Evolutionary conservation across 2,329 filamentous ascomycete species (phyloP).

Genomic region (Exophiala dermatitidis): DNA sequence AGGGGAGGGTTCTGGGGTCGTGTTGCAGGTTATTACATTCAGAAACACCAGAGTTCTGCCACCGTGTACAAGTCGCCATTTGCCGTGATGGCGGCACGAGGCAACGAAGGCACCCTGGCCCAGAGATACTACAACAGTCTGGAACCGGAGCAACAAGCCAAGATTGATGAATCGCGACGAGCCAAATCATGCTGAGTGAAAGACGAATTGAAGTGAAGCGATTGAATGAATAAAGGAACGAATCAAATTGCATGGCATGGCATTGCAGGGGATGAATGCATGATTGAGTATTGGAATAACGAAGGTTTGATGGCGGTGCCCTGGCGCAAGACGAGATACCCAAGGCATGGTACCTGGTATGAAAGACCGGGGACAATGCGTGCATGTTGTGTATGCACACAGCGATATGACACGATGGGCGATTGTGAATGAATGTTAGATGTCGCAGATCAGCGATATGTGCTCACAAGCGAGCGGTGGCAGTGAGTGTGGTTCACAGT

Average conservation of each 20-base stretch:
- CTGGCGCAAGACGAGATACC: no score
- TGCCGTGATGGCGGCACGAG: slow-evolving; percentile 5
- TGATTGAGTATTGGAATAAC: neutral
- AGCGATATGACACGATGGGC: no score
- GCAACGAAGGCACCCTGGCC: slow-evolving; percentile 4
- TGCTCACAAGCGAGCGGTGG: no score
- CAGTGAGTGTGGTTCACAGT: no score
- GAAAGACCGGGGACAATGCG: neutral
- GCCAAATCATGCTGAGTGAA: neutral
- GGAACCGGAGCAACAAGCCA: slow-evolving; percentile 9
- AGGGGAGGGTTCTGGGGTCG: slow-evolving; percentile 26
- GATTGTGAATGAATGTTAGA: no score
- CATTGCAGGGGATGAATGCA: neutral
- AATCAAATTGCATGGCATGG: neutral
- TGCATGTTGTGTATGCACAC: no score
- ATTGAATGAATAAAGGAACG: neutral
- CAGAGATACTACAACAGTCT: slow-evolving; percentile 19
- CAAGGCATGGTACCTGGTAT: neutral
- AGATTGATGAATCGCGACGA: slow-evolving; percentile 11
- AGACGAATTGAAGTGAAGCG: neutral
- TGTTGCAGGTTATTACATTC: slow-evolving; percentile 23
- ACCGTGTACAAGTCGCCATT: slow-evolving; percentile 26
- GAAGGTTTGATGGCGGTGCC: no score
- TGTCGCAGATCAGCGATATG: no score
- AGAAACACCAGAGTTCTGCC: slow-evolving; percentile 20